Evolutionary conservation across 352 stramenopile species (phyloP).

Genomic region (Globisporangium canariense): DNA sequence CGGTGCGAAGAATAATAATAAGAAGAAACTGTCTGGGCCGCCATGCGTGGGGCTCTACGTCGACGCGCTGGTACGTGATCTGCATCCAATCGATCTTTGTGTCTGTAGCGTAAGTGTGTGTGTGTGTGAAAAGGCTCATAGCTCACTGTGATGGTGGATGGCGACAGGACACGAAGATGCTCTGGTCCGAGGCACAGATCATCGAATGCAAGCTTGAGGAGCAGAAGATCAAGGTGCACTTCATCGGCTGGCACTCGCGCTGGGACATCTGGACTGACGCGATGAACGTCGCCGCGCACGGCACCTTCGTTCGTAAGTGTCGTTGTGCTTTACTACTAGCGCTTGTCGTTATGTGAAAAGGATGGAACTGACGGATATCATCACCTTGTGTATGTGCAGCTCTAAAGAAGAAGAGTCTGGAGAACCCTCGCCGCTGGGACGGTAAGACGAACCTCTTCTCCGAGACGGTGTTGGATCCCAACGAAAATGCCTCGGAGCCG

Average conservation of each 20-base stretch:
- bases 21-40: slow-evolving; percentile 15
- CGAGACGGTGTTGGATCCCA: not conserved
- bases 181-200: slow-evolving; percentile 71
- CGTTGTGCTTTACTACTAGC: not conserved
- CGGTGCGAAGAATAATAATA: slow-evolving; percentile 23
- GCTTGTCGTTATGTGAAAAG: not conserved
- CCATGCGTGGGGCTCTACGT: slow-evolving; percentile 63
- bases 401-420: slow-evolving; percentile 18
- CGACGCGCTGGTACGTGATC: slow-evolving; percentile 44
- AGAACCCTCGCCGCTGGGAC: slow-evolving; percentile 15
- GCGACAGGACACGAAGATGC: slow-evolving; percentile 58
- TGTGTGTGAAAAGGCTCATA: not conserved
- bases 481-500: not conserved
- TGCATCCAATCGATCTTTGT: not conserved
- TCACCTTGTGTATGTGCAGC: not conserved
- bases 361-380: not conserved
- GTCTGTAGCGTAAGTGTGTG: not conserved
- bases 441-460: slow-evolving; percentile 20
- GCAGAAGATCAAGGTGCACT: slow-evolving; percentile 70
- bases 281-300: slow-evolving; percentile 60
- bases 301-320: slow-evolving; percentile 47
- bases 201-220: slow-evolving; percentile 53
- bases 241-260: slow-evolving; percentile 59
- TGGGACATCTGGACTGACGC: slow-evolving; percentile 76
- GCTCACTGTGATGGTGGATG: not conserved